A percentile compares a stretch with the other conserved stretches of the same genome.
These are phyloP conservation scores for Eutrema japonicum DNA, from an alignment of 345 rosid genomes.

Conservation along the genomic window DNA sequence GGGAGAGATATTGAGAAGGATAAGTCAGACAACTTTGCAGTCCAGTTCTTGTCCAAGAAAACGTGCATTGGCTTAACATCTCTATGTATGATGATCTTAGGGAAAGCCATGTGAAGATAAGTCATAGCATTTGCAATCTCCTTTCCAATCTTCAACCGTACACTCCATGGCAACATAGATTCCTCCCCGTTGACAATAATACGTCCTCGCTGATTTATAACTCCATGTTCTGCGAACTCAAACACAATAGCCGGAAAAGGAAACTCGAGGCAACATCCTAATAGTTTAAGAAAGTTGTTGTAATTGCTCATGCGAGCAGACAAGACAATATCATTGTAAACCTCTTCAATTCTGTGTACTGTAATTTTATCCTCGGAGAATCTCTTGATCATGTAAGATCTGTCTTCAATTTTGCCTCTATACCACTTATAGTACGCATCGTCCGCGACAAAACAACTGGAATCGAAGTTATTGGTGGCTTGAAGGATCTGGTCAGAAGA, in stretches of 20 bases:
- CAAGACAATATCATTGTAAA: conserved; percentile 25
- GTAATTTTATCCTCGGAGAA: neutral
- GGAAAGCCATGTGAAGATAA: conserved; percentile 30
- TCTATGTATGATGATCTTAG: conserved; percentile 18
- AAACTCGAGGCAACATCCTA: conserved; percentile 26
- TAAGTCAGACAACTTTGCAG: conserved; percentile 1
- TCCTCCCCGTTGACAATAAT: conserved; percentile 1
- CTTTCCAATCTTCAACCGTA: conserved; percentile 19
- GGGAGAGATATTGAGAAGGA: conserved; percentile 1
- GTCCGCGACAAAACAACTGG: neutral
- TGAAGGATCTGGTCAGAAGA: conserved; percentile 17
- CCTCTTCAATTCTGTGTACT: neutral
- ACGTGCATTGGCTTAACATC: conserved; percentile 8
- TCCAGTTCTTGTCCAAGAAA: conserved; percentile 27
- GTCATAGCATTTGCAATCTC: conserved; percentile 25
- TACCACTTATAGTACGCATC: neutral
- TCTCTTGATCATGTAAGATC: conserved; percentile 28
- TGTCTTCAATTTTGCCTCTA: conserved; percentile 1
- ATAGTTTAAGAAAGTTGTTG: conserved; percentile 25
- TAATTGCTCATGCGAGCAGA: conserved; percentile 27
- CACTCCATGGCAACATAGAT: neutral
- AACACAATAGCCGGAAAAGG: conserved; percentile 17
- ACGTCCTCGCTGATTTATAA: conserved; percentile 4
- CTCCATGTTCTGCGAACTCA: conserved; percentile 10
- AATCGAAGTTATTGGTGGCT: conserved; percentile 29